Evolutionary conservation across 306 rosid genomes (phyloP).

Genomic region (Vicia villosa): DNA sequence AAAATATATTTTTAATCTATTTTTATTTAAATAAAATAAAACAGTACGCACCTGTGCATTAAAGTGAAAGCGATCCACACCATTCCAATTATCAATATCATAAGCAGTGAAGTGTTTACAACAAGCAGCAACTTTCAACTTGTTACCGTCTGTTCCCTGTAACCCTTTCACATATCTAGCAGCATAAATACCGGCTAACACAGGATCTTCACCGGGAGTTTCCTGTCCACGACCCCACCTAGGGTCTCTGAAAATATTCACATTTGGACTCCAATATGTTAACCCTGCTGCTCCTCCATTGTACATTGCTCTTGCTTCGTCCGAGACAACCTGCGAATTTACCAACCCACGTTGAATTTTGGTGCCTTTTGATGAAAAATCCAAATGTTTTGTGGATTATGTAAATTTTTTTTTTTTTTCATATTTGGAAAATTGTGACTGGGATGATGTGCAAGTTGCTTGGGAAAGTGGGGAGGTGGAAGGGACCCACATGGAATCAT

Average conservation of each 20-base stretch:
- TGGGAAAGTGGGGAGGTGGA: neutral
- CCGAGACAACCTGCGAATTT: constrained; percentile 73
- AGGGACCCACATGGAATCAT: neutral
- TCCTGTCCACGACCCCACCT: constrained; percentile 98
- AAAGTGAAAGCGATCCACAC: constrained; percentile 87
- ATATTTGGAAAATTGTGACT: constrained; percentile 1
- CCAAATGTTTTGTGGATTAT: neutral
- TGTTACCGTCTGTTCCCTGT: constrained; percentile 68
- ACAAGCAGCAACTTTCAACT: constrained; percentile 88
- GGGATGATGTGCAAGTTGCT: constrained; percentile 38
- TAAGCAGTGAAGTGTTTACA: constrained; percentile 92
- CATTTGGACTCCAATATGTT: constrained; percentile 93
- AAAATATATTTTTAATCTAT: neutral
- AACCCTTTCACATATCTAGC: constrained; percentile 74
- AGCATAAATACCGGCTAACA: constrained; percentile 71
- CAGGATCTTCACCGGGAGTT: constrained; percentile 97
- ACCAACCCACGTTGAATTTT: neutral
- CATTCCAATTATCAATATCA: constrained; percentile 90
- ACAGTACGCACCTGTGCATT: constrained; percentile 63
- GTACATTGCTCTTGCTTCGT: constrained; percentile 96
- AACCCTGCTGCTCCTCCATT: constrained; percentile 83
- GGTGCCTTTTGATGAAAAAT: neutral
- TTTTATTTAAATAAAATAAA: neutral
- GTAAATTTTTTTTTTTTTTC: neutral
- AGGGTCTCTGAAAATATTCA: constrained; percentile 83